Evolutionary conservation across 202 grass and related monocot species (phyloP), one percentile per base, ranked within the genome.

Genomic region (Bolboschoenoplectus hybrid): DNA sequence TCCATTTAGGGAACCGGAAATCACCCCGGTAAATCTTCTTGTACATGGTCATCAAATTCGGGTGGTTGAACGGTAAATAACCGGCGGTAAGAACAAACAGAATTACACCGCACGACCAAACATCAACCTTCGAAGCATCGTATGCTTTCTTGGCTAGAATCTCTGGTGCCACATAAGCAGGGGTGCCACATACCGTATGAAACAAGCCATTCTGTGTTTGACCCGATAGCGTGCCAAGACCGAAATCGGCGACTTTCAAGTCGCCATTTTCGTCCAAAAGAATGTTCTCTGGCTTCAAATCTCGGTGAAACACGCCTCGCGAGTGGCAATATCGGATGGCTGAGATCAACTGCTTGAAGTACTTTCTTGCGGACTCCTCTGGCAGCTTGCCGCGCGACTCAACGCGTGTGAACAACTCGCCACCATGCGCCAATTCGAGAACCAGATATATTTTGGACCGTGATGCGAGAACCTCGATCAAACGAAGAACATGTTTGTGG

Each of bases 201-300:
- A 81, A 69, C 50, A 90, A 87, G 38, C 1, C 5, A 1, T 17
- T 66, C 10, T 65, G 56, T 61, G 69, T 52, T 16, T 38, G 66
- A 60, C 12, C 72, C 1, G 85, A 38, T 26, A 86, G 36, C 67
- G 92, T 91, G 67, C 92, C 90, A 62, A 97, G 90, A 0, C 95
- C 92, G 68, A 97, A 97, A 65, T 97, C 95, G 14, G 95, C 89
- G 11, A 97, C 84, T 34, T 90, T 94, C 13, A 97, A 86, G 51
- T 88, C 86, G 26, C 92, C 95, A 26, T 67, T 67, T 14, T 38
- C 87, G 83, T 94, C 95, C 0, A 94, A 84, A 1, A 97, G 91
- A 4, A 94, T 79, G 46, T 97, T 97, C 89, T 97, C 95, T 6
- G 91, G 95, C 87, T 97, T 97, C 80, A 97, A 92, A 86, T 97